These are phyloP conservation scores for Steccherinum ochraceum DNA, from an alignment of 768 basidiomycete genomes.

Conservation along the genomic window DNA sequence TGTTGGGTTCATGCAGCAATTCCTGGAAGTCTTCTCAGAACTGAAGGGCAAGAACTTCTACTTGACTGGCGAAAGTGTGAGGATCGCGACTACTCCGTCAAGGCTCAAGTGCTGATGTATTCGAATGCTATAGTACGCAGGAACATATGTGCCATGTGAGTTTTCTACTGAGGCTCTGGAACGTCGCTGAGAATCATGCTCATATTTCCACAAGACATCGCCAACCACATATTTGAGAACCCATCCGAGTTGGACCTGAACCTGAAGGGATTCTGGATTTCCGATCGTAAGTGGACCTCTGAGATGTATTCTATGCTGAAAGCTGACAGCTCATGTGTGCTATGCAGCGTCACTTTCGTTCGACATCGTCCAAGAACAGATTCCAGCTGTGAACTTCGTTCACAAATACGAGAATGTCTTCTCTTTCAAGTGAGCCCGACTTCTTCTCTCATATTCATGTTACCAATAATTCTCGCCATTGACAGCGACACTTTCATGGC, in stretches of 20 bases:
- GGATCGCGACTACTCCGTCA: conserved; percentile 23
- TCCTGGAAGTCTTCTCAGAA: conserved; percentile 68
- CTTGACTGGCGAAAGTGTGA: conserved; percentile 68
- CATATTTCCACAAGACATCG: conserved; percentile 60
- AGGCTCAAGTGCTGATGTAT: background rate
- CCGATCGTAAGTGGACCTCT: conserved; percentile 67
- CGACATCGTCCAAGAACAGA: conserved; percentile 59
- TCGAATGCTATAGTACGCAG: conserved; percentile 50
- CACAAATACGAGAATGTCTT: conserved; percentile 68
- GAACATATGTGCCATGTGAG: conserved; percentile 59
- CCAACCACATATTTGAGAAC: conserved; percentile 65
- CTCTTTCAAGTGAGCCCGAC: conserved; percentile 53
- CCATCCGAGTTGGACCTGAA: conserved; percentile 45
- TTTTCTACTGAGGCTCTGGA: too few relatives aligned
- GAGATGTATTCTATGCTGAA: too few relatives aligned
- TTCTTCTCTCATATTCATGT: background rate
- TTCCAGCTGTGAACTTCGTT: conserved; percentile 70
- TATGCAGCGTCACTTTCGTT: conserved; percentile 37
- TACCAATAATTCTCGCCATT: background rate
- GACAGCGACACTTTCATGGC: conserved; percentile 57
- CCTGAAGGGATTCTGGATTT: conserved; percentile 67
- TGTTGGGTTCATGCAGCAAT: conserved; percentile 65
- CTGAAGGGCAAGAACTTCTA: conserved; percentile 69
- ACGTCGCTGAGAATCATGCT: too few relatives aligned
- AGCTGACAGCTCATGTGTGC: too few relatives aligned